Evolutionary conservation across 2,329 filamentous ascomycete genomes (phyloP).

Genomic region (Botrytis porri): DNA sequence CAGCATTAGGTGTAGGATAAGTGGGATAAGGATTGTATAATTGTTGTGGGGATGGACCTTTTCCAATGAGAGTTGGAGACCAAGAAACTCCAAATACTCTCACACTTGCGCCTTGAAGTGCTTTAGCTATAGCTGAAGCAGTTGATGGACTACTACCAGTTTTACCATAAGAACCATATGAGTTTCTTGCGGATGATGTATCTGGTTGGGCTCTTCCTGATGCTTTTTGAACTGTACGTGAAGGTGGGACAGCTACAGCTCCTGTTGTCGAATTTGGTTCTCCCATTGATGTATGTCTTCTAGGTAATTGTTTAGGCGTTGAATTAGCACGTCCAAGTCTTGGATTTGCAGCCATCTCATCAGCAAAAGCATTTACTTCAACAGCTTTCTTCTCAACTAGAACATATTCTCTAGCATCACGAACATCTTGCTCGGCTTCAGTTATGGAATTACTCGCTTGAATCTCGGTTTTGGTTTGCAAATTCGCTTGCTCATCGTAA

Average conservation of each 20-base stretch:
- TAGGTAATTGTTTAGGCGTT: conserved; percentile 51
- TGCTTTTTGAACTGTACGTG: conserved; percentile 72
- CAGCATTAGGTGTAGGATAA: conserved; percentile 68
- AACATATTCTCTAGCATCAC: conserved; percentile 92
- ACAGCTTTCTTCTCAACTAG: conserved; percentile 93
- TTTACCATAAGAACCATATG: conserved; percentile 65
- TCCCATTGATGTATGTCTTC: conserved; percentile 77
- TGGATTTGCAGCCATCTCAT: conserved; percentile 85
- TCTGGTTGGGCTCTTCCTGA: conserved; percentile 62
- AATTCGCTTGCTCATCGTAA: conserved; percentile 32
- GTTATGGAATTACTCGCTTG: conserved; percentile 47
- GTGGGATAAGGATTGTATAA: conserved; percentile 79
- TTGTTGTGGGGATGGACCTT: conserved; percentile 68
- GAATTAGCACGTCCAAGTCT: conserved; percentile 42
- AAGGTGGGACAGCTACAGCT: conserved; percentile 62
- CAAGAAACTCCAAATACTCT: conserved; percentile 70
- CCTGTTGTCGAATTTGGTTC: conserved; percentile 66
- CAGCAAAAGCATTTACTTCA: conserved; percentile 94
- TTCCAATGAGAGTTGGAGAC: conserved; percentile 57
- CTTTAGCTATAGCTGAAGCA: conserved; percentile 90
- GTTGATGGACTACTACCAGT: conserved; percentile 59
- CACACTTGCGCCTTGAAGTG: conserved; percentile 85
- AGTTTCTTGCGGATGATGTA: conserved; percentile 61
- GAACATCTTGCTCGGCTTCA: conserved; percentile 65
- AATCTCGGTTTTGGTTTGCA: conserved; percentile 18